Percentiles rank a stretch among this genome's conserved stretches.
These are phyloP conservation scores for Botrytis porri DNA, from an alignment of 2,329 filamentous ascomycete genomes.

Conservation along the genomic window DNA sequence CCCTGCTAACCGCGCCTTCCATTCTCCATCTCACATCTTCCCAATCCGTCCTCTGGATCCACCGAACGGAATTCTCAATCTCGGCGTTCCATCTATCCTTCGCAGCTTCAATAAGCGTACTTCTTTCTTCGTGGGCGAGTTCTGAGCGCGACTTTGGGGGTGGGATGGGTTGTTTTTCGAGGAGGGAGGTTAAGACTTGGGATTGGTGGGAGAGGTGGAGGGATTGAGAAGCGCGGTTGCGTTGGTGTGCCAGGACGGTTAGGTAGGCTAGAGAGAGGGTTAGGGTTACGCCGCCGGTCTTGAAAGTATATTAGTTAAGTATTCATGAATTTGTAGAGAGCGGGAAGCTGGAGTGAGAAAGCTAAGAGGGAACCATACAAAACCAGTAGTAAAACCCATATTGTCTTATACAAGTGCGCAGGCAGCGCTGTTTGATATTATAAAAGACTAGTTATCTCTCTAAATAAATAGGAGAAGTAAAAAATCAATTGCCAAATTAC, in stretches of 20 bases:
- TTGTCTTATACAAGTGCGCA: constrained; percentile 25
- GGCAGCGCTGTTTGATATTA: constrained; percentile 20
- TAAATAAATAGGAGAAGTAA: not conserved
- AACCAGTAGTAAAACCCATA: constrained; percentile 74
- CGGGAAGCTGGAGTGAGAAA: not conserved
- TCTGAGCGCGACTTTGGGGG: constrained; percentile 52
- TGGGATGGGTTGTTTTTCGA: constrained; percentile 48
- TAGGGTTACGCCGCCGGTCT: constrained; percentile 74
- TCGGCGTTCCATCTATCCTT: constrained; percentile 80
- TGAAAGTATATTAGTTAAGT: constrained; percentile 22
- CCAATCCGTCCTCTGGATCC: constrained; percentile 67
- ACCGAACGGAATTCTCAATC: constrained; percentile 62
- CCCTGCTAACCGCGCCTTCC: constrained; percentile 48
- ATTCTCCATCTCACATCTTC: constrained; percentile 56
- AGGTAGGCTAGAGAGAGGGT: constrained; percentile 73
- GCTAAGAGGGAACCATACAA: constrained; percentile 52
- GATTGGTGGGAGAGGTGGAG: constrained; percentile 45
- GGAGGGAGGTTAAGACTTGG: constrained; percentile 50
- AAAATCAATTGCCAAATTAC: not conserved
- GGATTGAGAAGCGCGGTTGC: constrained; percentile 49
- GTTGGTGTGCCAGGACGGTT: constrained; percentile 65
- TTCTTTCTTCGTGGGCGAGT: constrained; percentile 50
- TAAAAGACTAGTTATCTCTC: not conserved
- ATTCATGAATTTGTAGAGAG: not conserved
- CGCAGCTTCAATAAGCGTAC: constrained; percentile 59